Evolutionary conservation across 495 filamentous ascomycete species (phyloP).

Genomic region (Physcia stellaris): DNA sequence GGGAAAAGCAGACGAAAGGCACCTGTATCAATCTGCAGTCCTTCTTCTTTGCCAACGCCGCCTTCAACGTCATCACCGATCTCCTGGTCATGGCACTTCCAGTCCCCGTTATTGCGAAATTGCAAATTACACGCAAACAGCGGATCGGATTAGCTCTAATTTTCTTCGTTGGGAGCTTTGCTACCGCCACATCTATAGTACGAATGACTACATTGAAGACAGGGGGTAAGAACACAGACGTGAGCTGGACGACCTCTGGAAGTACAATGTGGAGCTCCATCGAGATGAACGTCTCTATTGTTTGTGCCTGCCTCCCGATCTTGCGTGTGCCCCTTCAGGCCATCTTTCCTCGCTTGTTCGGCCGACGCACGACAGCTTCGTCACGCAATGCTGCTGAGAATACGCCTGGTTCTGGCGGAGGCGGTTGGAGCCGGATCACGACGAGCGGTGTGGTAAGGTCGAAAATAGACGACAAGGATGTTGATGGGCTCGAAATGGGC

Average conservation of each 20-base stretch:
- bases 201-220: slow-evolving; percentile 16
- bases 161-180: slow-evolving; percentile 7
- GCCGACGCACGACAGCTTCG: background rate
- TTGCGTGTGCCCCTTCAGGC: background rate
- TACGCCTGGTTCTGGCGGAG: too few relatives aligned
- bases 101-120: slow-evolving; percentile 1
- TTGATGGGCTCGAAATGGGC: too few relatives aligned
- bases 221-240: background rate
- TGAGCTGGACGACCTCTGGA: background rate
- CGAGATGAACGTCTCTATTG: background rate
- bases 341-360: background rate
- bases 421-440: too few relatives aligned
- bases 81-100: slow-evolving; percentile 6
- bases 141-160: background rate
- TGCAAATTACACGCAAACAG: slow-evolving; percentile 5
- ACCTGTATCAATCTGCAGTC: slow-evolving; percentile 2
- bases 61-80: slow-evolving; percentile 3
- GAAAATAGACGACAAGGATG: too few relatives aligned
- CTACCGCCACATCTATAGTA: slow-evolving; percentile 22
- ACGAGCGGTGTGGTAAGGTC: too few relatives aligned
- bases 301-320: background rate
- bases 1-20: background rate
- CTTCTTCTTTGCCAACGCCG: background rate
- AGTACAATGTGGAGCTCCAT: background rate
- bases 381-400: too few relatives aligned